These are phyloP conservation scores for Fusarium poae DNA, from an alignment of 2,329 filamentous ascomycete genomes.

Conservation along the genomic window DNA sequence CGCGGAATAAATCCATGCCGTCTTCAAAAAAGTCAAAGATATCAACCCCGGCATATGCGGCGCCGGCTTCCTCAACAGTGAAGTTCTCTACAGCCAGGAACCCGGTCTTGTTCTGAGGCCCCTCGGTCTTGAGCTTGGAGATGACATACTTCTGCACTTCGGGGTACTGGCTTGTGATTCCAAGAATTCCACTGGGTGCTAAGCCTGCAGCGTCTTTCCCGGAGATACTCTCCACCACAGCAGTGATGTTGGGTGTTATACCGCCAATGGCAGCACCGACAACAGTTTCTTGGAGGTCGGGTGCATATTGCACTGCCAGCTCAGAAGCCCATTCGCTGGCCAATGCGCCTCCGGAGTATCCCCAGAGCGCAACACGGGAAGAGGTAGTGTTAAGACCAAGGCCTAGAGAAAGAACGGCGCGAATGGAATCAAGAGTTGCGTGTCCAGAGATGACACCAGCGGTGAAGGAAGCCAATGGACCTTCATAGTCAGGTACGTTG, in stretches of 20 bases:
- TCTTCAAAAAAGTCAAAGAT: constrained; percentile 38
- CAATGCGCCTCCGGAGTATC: constrained; percentile 68
- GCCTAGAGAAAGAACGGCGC: constrained; percentile 55
- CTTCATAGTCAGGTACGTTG: constrained; percentile 62
- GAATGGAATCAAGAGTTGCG: constrained; percentile 60
- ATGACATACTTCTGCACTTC: constrained; percentile 32
- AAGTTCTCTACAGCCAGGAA: constrained; percentile 38
- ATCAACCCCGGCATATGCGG: constrained; percentile 20
- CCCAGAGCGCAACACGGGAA: constrained; percentile 62
- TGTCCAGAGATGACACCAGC: constrained; percentile 60
- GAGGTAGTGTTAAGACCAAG: constrained; percentile 48
- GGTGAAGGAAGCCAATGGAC: constrained; percentile 59
- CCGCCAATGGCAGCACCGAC: constrained; percentile 64
- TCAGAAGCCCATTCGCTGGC: constrained; percentile 67
- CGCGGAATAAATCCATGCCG: constrained; percentile 8
- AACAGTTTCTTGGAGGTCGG: constrained; percentile 60
- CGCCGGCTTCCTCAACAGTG: constrained; percentile 25
- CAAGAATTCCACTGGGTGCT: constrained; percentile 38
- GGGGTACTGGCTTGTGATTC: constrained; percentile 43
- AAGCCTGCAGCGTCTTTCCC: constrained; percentile 44
- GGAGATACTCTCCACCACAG: constrained; percentile 53
- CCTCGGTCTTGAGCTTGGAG: constrained; percentile 35
- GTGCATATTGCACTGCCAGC: constrained; percentile 64
- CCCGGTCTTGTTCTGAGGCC: constrained; percentile 39
- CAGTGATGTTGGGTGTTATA: constrained; percentile 57